Base-by-base conservation (phyloP, 1,139 yeast genomes). In the Yamadazyma trypodendri region DNA sequence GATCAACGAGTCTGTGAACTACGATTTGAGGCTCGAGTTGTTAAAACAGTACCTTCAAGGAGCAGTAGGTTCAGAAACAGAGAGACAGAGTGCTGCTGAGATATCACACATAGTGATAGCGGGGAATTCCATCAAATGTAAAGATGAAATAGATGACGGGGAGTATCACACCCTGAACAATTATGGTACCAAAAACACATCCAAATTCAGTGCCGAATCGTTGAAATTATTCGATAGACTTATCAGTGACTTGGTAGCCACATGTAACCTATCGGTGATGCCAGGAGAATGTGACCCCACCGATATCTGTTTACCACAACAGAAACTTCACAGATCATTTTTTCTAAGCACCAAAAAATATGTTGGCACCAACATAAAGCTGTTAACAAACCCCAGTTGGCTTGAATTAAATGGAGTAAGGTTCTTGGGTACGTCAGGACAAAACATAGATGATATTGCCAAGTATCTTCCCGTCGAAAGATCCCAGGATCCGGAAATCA, bases 221-320 rank as follows among this genome's bases (percentile, higher is more conserved):
- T 49, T 71, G 18, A 47, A 45, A 16, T 48, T 54, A 15, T 63
- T 90, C 18, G 94, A 88, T 48, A 52, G 56, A 11, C 79, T 83
- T 48, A 49, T 90, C 6, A 60, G 68, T 3, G 84, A 83, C n/a
- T 44, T 87, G 3, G 61, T 81, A 3, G 60, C 71, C 8, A 68
- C 83, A 4, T 60, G 88, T 14, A 84, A 94, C 0, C 79, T 90
- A 5, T 75, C 83, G 25, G 56, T 94, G 3, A 74, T 92, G 81
- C 96, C 98, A 0, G 98, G 98, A 4, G 72, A 65, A 4, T 62
- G 69, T 6, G 99, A 92, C 57, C 96, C 97, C 0, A 81, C 89
- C 7, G 95, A 85, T 47, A 66, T 76, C 13, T 78, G 94, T 39
- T 61, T 88, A 44, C 99, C 99, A 0, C 97, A 92, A 59, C 96